Evolutionary conservation across 257 asterid species (phyloP).

Genomic region (Solanum etuberosum): DNA sequence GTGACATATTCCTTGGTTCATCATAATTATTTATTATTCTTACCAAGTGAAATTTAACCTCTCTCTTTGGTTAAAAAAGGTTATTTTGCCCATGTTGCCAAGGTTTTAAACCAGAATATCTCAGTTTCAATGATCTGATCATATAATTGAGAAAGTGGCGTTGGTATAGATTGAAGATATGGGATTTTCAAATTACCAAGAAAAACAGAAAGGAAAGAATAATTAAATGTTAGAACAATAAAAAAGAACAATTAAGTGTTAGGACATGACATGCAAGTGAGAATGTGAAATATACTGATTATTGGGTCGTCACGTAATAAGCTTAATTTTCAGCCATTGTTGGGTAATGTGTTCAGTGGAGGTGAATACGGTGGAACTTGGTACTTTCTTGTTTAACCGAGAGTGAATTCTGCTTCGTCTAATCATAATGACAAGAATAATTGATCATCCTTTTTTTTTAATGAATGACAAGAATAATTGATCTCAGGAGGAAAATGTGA

Average conservation of each 20-base stretch:
- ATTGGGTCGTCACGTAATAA: background rate
- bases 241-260: background rate
- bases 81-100: background rate
- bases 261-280: background rate
- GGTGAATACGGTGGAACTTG: background rate
- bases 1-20: background rate
- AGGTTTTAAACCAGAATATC: background rate
- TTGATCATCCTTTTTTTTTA: background rate
- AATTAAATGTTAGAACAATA: background rate
- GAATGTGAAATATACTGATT: background rate
- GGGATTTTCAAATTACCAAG: background rate
- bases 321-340: background rate
- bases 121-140: background rate
- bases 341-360: background rate
- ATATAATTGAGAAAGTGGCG: background rate
- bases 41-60: background rate
- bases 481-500: background rate
- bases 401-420: background rate
- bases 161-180: background rate
- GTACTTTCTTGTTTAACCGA: background rate
- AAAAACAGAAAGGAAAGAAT: background rate
- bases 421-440: background rate
- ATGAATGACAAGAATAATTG: background rate
- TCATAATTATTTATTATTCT: background rate
- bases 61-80: background rate